Percentiles rank a stretch among this genome's conserved stretches.
Evolutionary conservation across 108 stramenopile genomes (phyloP).

Genomic region (Nannochloropsis salina): DNA sequence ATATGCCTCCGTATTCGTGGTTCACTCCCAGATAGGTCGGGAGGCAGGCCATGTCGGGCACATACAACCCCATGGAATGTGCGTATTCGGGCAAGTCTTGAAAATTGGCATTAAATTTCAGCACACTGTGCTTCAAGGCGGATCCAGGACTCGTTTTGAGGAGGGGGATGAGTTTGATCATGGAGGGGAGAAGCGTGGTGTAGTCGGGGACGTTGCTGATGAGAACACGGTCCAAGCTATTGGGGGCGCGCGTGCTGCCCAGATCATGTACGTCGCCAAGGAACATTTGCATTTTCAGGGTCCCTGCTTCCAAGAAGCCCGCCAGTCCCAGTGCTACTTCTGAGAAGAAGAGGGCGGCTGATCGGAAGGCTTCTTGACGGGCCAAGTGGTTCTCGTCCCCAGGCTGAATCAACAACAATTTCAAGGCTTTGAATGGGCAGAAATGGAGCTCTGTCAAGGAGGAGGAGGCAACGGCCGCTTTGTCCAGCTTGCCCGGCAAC

Average conservation of each 20-base stretch:
- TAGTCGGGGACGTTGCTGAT: not conserved
- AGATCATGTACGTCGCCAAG: not conserved
- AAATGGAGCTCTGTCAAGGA: not conserved
- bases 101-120: not conserved
- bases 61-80: not conserved
- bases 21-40: not conserved
- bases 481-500: not conserved
- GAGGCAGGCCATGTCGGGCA: constrained; percentile 1
- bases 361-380: not conserved
- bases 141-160: not conserved
- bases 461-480: not conserved
- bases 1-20: constrained; percentile 5
- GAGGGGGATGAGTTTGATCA: not conserved
- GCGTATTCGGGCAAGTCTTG: not conserved
- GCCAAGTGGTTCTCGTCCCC: not conserved
- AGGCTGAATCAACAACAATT: not conserved
- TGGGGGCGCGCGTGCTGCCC: not conserved
- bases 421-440: not conserved
- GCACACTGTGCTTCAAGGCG: not conserved
- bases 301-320: not conserved
- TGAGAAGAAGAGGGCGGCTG: not conserved
- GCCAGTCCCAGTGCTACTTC: not conserved
- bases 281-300: not conserved
- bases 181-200: not conserved
- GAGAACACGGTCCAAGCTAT: not conserved